Evolutionary conservation across 2,329 filamentous ascomycete genomes (phyloP).

Genomic region (Paecilomyces formosus): DNA sequence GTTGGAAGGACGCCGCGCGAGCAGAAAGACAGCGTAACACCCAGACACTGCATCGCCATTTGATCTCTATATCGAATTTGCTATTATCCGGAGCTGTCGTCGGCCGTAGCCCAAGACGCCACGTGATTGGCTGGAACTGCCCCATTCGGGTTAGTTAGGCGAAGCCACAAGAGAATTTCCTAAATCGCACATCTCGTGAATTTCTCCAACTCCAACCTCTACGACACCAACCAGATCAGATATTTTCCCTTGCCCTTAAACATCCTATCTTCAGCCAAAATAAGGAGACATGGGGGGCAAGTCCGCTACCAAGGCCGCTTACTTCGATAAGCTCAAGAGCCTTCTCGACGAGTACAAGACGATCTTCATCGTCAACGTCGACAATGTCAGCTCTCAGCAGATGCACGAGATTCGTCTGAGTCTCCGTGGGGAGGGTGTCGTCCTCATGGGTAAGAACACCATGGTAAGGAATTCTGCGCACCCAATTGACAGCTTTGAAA

Average conservation of each 20-base stretch:
- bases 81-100: not conserved
- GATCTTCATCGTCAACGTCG: conserved; percentile 93
- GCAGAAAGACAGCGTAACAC: not conserved
- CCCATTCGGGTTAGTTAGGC: conserved; percentile 24
- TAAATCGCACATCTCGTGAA: conserved; percentile 11
- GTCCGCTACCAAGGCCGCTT: conserved; percentile 83
- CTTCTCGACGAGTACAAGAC: conserved; percentile 94
- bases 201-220: conserved; percentile 16
- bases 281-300: conserved; percentile 99
- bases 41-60: not conserved
- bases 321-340: conserved; percentile 99
- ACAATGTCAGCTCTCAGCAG: conserved; percentile 99
- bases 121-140: conserved; percentile 4
- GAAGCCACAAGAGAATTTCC: conserved; percentile 28
- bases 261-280: conserved; percentile 80
- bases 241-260: conserved; percentile 80
- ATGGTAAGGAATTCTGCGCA: conserved; percentile 59
- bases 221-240: conserved; percentile 15
- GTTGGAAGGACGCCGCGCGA: not conserved
- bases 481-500: conserved; percentile 5
- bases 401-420: conserved; percentile 99
- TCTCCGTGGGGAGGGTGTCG: conserved; percentile 85
- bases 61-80: not conserved
- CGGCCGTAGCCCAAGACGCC: not conserved
- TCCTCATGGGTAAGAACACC: conserved; percentile 99